Base-by-base conservation (phyloP, 768 basidiomycete species). In the Hydnum rufescens region DNA sequence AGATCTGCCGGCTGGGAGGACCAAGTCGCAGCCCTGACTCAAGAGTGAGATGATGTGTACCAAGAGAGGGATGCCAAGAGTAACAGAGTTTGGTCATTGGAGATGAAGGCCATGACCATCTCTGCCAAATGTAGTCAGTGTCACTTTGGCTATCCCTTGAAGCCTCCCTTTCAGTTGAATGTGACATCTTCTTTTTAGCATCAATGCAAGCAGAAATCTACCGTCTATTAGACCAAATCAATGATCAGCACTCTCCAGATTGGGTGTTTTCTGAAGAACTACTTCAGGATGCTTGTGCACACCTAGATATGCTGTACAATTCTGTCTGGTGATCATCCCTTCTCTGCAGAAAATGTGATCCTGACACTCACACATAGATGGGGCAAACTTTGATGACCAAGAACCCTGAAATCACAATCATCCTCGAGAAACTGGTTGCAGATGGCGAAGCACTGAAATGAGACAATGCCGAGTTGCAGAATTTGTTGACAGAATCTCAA, bases 391-490 rank as follows among this genome's bases (percentile, higher is more conserved):
- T 60, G 4, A 57, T 60, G 23, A 30, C 51, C 3, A 51, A 55
- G n/a, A 56, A 53, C 31, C 34, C 56, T 13, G 81, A 83, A 58
- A 66, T 85, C 18, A 76, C 71, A 32, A 67, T 70, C 51, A 77
- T 89, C 8, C 67, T 95, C 13, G 86, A 88, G 62, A 77, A 80
- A n/a, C 69, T 93, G 29, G 86, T 90, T 4, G 76, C 78, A 31
- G 84, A 86, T 59, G 93, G 89, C 59, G 84, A 90, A 58, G 71
- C 71, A 25, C 66, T 92, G 50, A 85, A 84, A 64, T 76, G 75
- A 19, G 86, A 88, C 59, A 87, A 84, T 54, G 72, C 74, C 4
- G 86, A 93, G 60, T 65, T 93, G 47, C 80, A 83, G 54, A 73
- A 72, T 46, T 64, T 89, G 5, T 68, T 96, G 4, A 64, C 74